phyloP scores from a whole-genome alignment of 2,329 filamentous ascomycete species.

The Talaromyces atroroseus region DNA sequence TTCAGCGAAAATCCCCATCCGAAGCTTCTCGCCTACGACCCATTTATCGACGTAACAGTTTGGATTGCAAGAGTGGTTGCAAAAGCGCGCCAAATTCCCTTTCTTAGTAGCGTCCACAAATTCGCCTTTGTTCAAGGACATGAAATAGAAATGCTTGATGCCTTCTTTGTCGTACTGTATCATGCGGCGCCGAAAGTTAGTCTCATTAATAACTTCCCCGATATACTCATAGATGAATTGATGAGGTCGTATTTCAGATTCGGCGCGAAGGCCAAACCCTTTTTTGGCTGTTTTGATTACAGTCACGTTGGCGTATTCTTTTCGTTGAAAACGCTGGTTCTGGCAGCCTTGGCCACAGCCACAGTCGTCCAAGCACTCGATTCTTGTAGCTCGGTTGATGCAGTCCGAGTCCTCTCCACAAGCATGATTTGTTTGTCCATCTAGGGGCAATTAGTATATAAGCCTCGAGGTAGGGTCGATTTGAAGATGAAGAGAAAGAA shows the following conservation, averaged over 20 bases:
- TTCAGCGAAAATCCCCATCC: slow-evolving; percentile 97
- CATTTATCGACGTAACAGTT: slow-evolving; percentile 99
- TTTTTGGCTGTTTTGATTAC: slow-evolving; percentile 99
- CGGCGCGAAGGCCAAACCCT: slow-evolving; percentile 82
- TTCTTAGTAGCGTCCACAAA: slow-evolving; percentile 98
- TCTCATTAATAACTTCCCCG: slow-evolving; percentile 94
- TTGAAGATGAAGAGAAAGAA: too few relatives aligned
- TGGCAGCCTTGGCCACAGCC: slow-evolving; percentile 83
- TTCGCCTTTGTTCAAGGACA: slow-evolving; percentile 93
- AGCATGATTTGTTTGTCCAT: slow-evolving; percentile 62
- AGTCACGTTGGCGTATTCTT: slow-evolving; percentile 81
- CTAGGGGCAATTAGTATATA: slow-evolving; percentile 33
- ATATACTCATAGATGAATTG: slow-evolving; percentile 99
- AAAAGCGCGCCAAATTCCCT: slow-evolving; percentile 92
- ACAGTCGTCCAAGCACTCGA: slow-evolving; percentile 86
- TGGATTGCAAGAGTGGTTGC: slow-evolving; percentile 97
- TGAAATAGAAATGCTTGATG: slow-evolving; percentile 99
- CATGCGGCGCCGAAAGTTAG: slow-evolving; percentile 82
- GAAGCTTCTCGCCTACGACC: slow-evolving; percentile 94
- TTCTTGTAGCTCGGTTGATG: slow-evolving; percentile 96
- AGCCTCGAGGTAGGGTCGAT: background rate
- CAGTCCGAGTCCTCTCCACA: slow-evolving; percentile 96
- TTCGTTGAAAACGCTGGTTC: slow-evolving; percentile 90
- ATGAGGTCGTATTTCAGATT: slow-evolving; percentile 68
- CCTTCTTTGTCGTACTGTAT: slow-evolving; percentile 90